Evolutionary conservation across 192 early-diverging fungal genomes (phyloP), one percentile per base, ranked within the genome.

Genomic region (Chytriomyces sp.): DNA sequence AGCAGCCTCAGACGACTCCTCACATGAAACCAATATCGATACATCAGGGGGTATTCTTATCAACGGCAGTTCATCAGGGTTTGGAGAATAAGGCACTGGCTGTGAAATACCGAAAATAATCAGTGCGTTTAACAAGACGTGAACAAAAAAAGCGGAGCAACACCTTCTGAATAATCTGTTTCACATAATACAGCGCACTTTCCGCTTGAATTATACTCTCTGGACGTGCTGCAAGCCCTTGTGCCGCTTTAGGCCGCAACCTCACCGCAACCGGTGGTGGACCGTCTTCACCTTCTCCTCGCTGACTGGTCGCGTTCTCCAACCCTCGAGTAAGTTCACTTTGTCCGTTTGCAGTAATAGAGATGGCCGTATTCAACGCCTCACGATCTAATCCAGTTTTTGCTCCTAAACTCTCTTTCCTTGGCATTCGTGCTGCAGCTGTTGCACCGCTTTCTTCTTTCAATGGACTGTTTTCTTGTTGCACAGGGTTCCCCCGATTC

Each of bases 1-100:
- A 0, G 90, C 89, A 6, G 90, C 92, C 62, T 94, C 92, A 3
- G 87, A 83, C 6, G 89, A 89, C 47, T 95, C 93, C 79, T 94
- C 92, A 20, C 77, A 66, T 7, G 90, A 89, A 26, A 96, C 89
- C 43, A 93, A 86, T 6, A 96, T 81, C 3, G 88, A 88, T 1
- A 94, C 90, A 50, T 86, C 81, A 2, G 85, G 68, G 11, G 93
- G 91, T n/a, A 96, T 82, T 13, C 64, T 50, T 23, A 94, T 73
- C 13, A 81, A 82, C 7, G 94, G 94, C 23, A 85, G 85, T 53
- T 93, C 93, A 23, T 87, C 86, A 13, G 61, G 67, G 61, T 87
- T 87, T 50, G 76, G 76, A n/a, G 67, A 13, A 61, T 66, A 68
- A 13, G 67, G 35, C 0, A 59, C 23, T 20, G 76, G 76, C 76